phyloP scores from a whole-genome alignment of 2,329 filamentous ascomycete genomes.

The Pseudonectria foliicola region DNA sequence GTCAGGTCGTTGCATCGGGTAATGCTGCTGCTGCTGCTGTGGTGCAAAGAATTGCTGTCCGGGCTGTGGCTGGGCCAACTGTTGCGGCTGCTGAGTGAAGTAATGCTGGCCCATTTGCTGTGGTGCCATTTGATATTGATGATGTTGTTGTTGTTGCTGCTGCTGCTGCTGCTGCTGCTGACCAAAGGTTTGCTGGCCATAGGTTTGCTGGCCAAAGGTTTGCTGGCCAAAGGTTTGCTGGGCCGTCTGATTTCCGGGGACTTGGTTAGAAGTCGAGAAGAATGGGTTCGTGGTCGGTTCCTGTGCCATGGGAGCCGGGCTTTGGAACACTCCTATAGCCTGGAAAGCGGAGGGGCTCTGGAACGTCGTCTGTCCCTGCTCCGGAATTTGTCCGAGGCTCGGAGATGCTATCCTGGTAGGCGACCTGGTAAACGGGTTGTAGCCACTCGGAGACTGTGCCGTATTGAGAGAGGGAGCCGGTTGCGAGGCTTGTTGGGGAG shows the following conservation, averaged over 20 bases:
- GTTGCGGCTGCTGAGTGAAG: slow-evolving; percentile 17
- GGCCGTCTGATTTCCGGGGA: slow-evolving; percentile 17
- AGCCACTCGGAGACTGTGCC: slow-evolving; percentile 25
- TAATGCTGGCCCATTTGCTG: slow-evolving; percentile 10
- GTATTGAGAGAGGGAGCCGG: slow-evolving; percentile 33
- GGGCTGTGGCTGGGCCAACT: slow-evolving; percentile 20
- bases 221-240: slow-evolving; percentile 24
- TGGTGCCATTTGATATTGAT: slow-evolving; percentile 12
- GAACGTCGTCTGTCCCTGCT: slow-evolving; percentile 42
- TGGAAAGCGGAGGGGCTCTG: slow-evolving; percentile 25
- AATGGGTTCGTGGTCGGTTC: slow-evolving; percentile 32
- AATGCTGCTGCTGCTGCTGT: slow-evolving; percentile 21
- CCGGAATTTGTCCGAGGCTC: slow-evolving; percentile 44
- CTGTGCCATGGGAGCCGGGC: slow-evolving; percentile 16
- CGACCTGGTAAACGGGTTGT: slow-evolving; percentile 44
- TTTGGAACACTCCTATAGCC: slow-evolving; percentile 27
- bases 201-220: slow-evolving; percentile 18
- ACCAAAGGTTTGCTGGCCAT: slow-evolving; percentile 9
- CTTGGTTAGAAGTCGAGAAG: slow-evolving; percentile 24
- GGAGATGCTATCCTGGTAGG: slow-evolving; percentile 45
- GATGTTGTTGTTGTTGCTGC: slow-evolving; percentile 6
- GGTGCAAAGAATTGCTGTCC: slow-evolving; percentile 6
- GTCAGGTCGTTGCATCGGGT: slow-evolving; percentile 47
- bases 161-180: slow-evolving; percentile 22
- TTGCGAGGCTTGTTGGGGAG: slow-evolving; percentile 25